Conservation (phyloP, 192 early-diverging fungal species). For the Piromyces finnis region DNA sequence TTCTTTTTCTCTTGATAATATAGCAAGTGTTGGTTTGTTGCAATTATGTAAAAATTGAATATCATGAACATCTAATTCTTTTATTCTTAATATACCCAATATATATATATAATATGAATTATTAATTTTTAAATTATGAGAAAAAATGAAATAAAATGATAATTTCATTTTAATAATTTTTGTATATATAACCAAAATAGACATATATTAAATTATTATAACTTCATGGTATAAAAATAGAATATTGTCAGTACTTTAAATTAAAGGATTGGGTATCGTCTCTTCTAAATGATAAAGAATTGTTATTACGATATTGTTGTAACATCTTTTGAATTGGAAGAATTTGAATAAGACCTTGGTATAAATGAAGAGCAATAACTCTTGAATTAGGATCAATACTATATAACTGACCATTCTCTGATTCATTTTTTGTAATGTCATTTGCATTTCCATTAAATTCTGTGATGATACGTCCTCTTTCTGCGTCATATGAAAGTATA, state of each 20-base stretch:
- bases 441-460: conserved; percentile 40
- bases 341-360: conserved; percentile 50
- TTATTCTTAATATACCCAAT: conserved; percentile 8
- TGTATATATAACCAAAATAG: too few species aligned
- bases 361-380: conserved; percentile 35
- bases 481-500: conserved; percentile 45
- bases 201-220: neutral
- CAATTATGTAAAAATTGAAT: conserved; percentile 22
- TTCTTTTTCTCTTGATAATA: conserved; percentile 36
- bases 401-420: conserved; percentile 27
- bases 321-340: conserved; percentile 23
- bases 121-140: too few species aligned
- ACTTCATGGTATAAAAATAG: neutral
- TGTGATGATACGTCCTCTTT: conserved; percentile 23
- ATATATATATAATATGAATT: too few species aligned
- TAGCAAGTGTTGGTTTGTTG: conserved; percentile 16
- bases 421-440: conserved; percentile 32
- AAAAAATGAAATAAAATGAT: too few species aligned
- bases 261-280: neutral
- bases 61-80: conserved; percentile 29
- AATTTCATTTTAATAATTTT: too few species aligned
- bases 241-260: neutral
- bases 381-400: conserved; percentile 32
- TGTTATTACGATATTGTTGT: neutral
- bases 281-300: neutral